Conservation (phyloP, 257 asterid species). For the Solanum neorickii region DNA sequence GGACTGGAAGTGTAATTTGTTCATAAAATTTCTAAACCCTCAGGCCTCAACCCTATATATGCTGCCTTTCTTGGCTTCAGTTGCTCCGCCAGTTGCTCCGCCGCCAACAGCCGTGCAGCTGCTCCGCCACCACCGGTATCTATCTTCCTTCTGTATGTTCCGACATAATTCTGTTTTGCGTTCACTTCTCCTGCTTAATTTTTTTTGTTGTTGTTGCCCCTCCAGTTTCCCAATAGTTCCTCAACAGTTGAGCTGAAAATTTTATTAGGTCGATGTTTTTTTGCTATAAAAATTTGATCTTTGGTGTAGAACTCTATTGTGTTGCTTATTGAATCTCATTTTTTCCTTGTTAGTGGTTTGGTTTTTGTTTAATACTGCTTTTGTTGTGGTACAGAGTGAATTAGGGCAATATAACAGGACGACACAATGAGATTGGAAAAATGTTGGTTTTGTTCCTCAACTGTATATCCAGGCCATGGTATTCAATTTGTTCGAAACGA, state of each 20-base stretch:
- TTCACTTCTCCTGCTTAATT: neutral
- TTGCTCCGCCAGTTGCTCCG: neutral
- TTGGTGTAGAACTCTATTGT: neutral
- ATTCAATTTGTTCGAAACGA: conserved; percentile 86
- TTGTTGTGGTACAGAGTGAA: neutral
- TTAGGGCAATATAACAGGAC: neutral
- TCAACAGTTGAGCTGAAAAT: neutral
- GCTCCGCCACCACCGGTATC: neutral
- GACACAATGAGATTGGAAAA: conserved; percentile 78
- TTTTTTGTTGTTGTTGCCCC: neutral
- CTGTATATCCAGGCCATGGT: conserved; percentile 78
- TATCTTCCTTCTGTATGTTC: neutral
- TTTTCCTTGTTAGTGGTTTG: neutral
- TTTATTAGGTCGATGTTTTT: neutral
- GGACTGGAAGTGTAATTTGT: neutral
- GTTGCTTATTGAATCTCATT: neutral
- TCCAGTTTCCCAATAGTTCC: neutral
- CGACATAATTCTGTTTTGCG: no score
- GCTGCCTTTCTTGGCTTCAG: neutral
- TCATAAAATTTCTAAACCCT: neutral
- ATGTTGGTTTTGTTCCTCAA: conserved; percentile 92
- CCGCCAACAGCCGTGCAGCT: neutral
- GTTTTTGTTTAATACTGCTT: neutral
- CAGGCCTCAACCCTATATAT: neutral
- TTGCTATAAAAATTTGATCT: neutral